Base-by-base conservation (phyloP, 2,329 filamentous ascomycete species). In the Trichoderma pleuroti region DNA sequence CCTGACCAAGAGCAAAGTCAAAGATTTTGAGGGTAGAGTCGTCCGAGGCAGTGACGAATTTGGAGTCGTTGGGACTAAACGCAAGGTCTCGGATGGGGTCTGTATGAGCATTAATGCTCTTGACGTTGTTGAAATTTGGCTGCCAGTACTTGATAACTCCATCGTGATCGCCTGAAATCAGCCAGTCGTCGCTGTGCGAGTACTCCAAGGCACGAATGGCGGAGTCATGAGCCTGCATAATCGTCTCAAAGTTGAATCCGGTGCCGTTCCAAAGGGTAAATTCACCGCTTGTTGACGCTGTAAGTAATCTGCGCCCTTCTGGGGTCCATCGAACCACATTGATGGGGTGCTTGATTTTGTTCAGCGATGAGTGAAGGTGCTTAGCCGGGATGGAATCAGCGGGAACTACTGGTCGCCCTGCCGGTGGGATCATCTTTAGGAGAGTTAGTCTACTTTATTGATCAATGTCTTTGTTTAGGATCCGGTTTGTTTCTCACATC, bases 251-350 rank as follows among this genome's bases (percentile, higher is more conserved):
- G 81, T 99, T 98, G 87, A 99, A 99, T 28, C 94, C 95, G 56
- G 95, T 98, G 73, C 96, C 96, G 80, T 99, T 99, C 96, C 96
- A 99, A 4, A 99, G 83, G 49, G 97, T 99, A 77, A 99, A 99
- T 80, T 99, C 96, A 77, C 96, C 96, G 79, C 95, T 98, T 75
- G 94, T 97, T 0, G 94, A 97, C 26, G 94, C 96, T 0, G 96
- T 98, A 78, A 99, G 86, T 70, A 99, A 84, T 75, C 96, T 87
- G 72, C 96, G 91, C 32, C 96, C 96, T 81, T 99, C 96, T 8
- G 96, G 96, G 18, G 97, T 99, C 96, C 96, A 99, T 80, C 93
- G 89, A 52, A 99, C 95, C 10, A 98, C 93, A 74, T 98, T 98
- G 78, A 99, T 93, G 2, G 96, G 96, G 76, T 98, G 96, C 78